Evolutionary conservation across 2,329 filamentous ascomycete genomes (phyloP).

Genomic region (Aspergillus pseudoglaucus): DNA sequence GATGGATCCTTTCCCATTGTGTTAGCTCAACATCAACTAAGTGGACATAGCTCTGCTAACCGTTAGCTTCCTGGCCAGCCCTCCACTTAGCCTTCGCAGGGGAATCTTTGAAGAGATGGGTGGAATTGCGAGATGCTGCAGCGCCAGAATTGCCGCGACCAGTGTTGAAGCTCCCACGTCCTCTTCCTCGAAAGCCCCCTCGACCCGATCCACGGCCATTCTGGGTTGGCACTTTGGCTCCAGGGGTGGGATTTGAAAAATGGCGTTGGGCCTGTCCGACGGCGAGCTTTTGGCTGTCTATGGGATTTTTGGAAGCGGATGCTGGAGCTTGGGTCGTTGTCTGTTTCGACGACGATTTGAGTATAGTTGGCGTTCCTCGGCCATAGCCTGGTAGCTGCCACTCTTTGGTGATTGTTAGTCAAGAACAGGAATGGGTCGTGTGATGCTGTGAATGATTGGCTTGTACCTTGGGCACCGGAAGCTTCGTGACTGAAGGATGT

Average conservation of each 20-base stretch:
- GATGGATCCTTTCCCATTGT: conserved; percentile 6
- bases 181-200: conserved; percentile 4
- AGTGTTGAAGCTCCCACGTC: conserved; percentile 3
- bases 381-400: conserved; percentile 19
- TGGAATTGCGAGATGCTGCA: conserved; percentile 3
- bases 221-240: not conserved
- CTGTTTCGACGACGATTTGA: not conserved
- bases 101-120: conserved; percentile 14
- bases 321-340: not conserved
- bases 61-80: conserved; percentile 10
- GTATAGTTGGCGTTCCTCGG: not conserved
- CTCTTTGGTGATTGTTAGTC: conserved; percentile 8
- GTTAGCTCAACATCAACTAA: not conserved
- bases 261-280: not conserved
- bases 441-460: not conserved
- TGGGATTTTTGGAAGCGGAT: not conserved
- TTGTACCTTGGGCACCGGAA: conserved; percentile 18
- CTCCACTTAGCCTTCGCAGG: conserved; percentile 21
- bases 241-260: not conserved
- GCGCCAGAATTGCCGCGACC: not conserved
- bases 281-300: not conserved
- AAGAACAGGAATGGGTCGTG: not conserved
- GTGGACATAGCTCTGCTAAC: conserved; percentile 8
- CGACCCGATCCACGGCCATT: not conserved
- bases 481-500: conserved; percentile 13